These are phyloP conservation scores for Xenoacremonium recifei DNA, from an alignment of 2,329 filamentous ascomycete genomes.

Conservation along the genomic window DNA sequence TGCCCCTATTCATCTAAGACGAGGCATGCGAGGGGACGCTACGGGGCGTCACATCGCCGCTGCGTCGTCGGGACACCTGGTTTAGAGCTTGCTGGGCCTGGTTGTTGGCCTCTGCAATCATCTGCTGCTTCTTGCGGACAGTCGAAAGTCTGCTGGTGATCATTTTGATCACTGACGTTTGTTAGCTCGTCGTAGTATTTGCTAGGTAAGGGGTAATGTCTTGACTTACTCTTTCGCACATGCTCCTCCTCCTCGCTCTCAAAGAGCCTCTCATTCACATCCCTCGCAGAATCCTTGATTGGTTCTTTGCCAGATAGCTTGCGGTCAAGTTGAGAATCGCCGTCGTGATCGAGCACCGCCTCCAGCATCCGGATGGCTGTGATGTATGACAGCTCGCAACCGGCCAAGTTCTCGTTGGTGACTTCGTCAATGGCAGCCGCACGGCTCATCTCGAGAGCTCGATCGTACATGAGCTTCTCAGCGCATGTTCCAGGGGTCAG, in stretches of 20 bases:
- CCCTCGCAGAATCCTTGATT: conserved; percentile 36
- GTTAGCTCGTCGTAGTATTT: conserved; percentile 19
- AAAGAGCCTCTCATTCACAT: conserved; percentile 44
- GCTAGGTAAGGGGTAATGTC: neutral
- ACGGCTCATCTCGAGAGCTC: conserved; percentile 94
- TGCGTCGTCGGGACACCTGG: conserved; percentile 45
- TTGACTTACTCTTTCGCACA: conserved; percentile 66
- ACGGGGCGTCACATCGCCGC: conserved; percentile 55
- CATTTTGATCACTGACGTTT: conserved; percentile 58
- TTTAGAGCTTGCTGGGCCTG: conserved; percentile 46
- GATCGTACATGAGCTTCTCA: conserved; percentile 97
- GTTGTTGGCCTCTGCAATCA: conserved; percentile 57
- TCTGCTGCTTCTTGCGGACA: conserved; percentile 59
- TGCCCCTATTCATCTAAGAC: conserved; percentile 17
- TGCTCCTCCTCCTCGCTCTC: conserved; percentile 71
- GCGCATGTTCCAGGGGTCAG: conserved; percentile 88
- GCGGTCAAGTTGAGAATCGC: conserved; percentile 48
- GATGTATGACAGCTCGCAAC: conserved; percentile 89
- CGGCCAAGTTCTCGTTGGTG: conserved; percentile 80
- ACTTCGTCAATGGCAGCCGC: conserved; percentile 94
- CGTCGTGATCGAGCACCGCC: conserved; percentile 86
- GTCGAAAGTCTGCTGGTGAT: conserved; percentile 54
- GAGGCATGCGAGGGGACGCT: conserved; percentile 51
- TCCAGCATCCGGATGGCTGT: conserved; percentile 95
- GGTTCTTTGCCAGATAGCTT: conserved; percentile 37